Evolutionary conservation across 2,329 filamentous ascomycete genomes (phyloP), one percentile per base, ranked within the genome.

Genomic region (Penicillium sp.): DNA sequence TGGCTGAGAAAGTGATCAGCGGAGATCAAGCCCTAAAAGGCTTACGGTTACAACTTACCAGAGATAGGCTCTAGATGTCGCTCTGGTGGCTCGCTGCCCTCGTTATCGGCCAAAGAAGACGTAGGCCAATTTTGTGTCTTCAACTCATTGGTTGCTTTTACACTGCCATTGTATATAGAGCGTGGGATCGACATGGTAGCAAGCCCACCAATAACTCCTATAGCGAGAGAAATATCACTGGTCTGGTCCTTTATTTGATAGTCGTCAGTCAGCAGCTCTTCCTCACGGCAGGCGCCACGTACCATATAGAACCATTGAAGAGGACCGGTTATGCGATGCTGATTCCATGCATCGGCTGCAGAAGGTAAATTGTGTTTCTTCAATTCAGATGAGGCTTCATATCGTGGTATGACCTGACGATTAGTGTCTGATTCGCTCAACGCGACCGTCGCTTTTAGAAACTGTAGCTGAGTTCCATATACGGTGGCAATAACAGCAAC

Each of bases 11-110:
- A 26, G 19, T 17, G 21, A 36, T 61, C 25, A 62, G 50, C 33
- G n/a, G 25, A 18, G 15, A 9, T 9, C 5, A 13, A 15, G 10
- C 14, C 7, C 14, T 9, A 13, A 20, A 10, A 26, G 11, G 4
- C 17, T 3, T 16, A n/a, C n/a, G 3, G 10, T 17, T 14, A 3
- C 3, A 7, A 39, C 54, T 33, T 50, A 68, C 66, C 63, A 26
- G 59, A 56, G 20, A 68, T 59, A 7, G 60, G 57, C 21, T 66
- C 63, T 49, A 59, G 56, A 39, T 61, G 53, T 11, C 44, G 49
- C 7, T 48, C 33, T 4, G 44, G 43, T 3, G 39, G 21, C 7
- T 44, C 43, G 8, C 33, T 39, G 3, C 38, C 43, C 10, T 47
- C 39, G 6, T 29, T 16, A 14, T n/a, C n/a, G n/a, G 43, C 23